Evolutionary conservation across 345 rosid species (phyloP).

Genomic region (Cardamine occulta): DNA sequence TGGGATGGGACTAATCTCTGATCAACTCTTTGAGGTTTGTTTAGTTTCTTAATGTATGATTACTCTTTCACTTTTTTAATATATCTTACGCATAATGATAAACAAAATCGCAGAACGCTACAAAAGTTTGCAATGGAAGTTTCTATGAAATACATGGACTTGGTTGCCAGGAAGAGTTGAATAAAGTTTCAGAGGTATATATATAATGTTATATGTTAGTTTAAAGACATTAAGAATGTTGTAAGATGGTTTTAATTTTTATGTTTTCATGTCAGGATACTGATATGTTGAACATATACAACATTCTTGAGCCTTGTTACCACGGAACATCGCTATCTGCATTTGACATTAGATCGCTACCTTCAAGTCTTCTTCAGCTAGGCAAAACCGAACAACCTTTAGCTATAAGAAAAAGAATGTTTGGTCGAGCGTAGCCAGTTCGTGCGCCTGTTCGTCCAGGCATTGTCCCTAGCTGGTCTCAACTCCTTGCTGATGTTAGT

Average conservation of each 20-base stretch:
- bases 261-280: slow-evolving; percentile 17
- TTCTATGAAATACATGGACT: slow-evolving; percentile 49
- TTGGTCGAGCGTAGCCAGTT: slow-evolving; percentile 96
- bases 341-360: slow-evolving; percentile 49
- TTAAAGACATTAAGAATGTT: neutral
- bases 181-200: slow-evolving; percentile 48
- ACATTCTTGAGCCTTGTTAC: slow-evolving; percentile 90
- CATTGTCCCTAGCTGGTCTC: slow-evolving; percentile 87
- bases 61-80: neutral
- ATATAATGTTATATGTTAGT: neutral
- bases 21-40: slow-evolving; percentile 75
- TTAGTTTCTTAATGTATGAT: neutral
- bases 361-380: slow-evolving; percentile 63
- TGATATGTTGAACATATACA: slow-evolving; percentile 61
- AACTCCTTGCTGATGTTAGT: slow-evolving; percentile 52
- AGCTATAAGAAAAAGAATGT: slow-evolving; percentile 81
- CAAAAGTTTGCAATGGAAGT: slow-evolving; percentile 60
- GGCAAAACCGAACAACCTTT: slow-evolving; percentile 67
- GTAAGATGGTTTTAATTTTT: neutral
- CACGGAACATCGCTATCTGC: slow-evolving; percentile 50
- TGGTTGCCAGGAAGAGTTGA: slow-evolving; percentile 40
- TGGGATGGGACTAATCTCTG: slow-evolving; percentile 93
- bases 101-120: slow-evolving; percentile 56
- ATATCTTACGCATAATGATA: neutral
- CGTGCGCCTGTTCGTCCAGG: slow-evolving; percentile 84